Evolutionary conservation across 2,329 filamentous ascomycete species (phyloP).

Genomic region (Fusarium penzigii): DNA sequence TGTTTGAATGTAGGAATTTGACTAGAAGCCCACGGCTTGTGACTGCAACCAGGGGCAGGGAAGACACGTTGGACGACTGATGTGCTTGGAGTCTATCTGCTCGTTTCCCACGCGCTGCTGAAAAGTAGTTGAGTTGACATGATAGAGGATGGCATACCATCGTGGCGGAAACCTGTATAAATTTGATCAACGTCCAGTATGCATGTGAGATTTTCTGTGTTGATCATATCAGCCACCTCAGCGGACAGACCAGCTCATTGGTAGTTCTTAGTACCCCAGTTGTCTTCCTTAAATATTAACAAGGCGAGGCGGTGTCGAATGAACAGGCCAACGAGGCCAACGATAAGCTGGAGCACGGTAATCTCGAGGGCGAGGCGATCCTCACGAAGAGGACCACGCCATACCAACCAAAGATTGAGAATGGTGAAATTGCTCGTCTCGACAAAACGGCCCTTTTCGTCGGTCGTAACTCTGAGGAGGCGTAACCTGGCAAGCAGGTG

Average conservation of each 20-base stretch:
- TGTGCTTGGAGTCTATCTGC: too few species aligned
- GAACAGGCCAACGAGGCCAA: slow-evolving; percentile 82
- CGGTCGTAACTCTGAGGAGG: slow-evolving; percentile 67
- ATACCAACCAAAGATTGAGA: slow-evolving; percentile 94
- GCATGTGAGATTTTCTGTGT: too few species aligned
- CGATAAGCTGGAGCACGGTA: slow-evolving; percentile 71
- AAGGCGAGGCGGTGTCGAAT: slow-evolving; percentile 83
- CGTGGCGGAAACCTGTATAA: too few species aligned
- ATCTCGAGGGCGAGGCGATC: slow-evolving; percentile 80
- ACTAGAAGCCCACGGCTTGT: too few species aligned
- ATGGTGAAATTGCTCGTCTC: slow-evolving; percentile 91
- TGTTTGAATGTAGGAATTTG: too few species aligned
- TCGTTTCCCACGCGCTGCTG: too few species aligned
- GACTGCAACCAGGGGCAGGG: too few species aligned
- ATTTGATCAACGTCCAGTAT: too few species aligned
- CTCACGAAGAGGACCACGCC: slow-evolving; percentile 89
- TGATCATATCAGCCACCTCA: too few species aligned
- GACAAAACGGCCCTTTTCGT: slow-evolving; percentile 68
- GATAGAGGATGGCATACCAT: too few species aligned
- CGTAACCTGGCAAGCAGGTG: slow-evolving; percentile 68
- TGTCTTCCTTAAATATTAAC: slow-evolving; percentile 89
- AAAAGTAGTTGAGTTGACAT: too few species aligned
- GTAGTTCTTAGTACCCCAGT: slow-evolving; percentile 52
- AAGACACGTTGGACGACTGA: too few species aligned
- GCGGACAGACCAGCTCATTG: slow-evolving; percentile 5